A percentile compares a stretch with the other conserved stretches of the same genome.
These are phyloP conservation scores for Cantharellus cinnabarinus DNA, from an alignment of 768 basidiomycete species.

Conservation along the genomic window DNA sequence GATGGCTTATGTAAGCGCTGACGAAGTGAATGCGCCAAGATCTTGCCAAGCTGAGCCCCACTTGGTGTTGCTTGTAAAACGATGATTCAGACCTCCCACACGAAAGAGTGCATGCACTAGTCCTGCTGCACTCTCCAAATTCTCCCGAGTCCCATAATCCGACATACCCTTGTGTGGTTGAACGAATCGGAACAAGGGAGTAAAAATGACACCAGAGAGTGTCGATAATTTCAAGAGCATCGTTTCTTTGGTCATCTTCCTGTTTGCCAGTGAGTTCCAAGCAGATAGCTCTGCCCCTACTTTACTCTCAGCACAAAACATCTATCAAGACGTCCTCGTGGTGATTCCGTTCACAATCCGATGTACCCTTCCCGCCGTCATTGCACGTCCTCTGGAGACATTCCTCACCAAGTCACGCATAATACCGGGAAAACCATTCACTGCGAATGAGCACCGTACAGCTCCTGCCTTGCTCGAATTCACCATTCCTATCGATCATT, in stretches of 20 bases:
- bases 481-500: slow-evolving; percentile 13
- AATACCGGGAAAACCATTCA: not conserved
- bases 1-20: too few relatives aligned
- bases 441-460: not conserved
- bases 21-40: too few relatives aligned
- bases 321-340: slow-evolving; percentile 16
- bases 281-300: not conserved
- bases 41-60: too few relatives aligned
- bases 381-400: not conserved
- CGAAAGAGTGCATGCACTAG: too few relatives aligned
- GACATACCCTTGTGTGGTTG: too few relatives aligned
- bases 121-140: too few relatives aligned
- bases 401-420: not conserved
- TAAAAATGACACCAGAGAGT: not conserved
- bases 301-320: not conserved
- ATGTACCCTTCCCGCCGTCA: slow-evolving; percentile 11
- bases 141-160: too few relatives aligned
- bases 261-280: slow-evolving; percentile 17
- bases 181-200: too few relatives aligned
- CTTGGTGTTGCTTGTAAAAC: too few relatives aligned
- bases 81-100: too few relatives aligned
- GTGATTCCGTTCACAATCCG: slow-evolving; percentile 18
- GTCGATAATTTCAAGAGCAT: slow-evolving; percentile 12
- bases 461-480: not conserved
- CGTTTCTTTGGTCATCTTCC: slow-evolving; percentile 19